Percentiles rank a stretch among this genome's conserved stretches.
These are phyloP conservation scores for Tuber melanosporum DNA, from an alignment of 495 filamentous ascomycete species.

Conservation along the genomic window DNA sequence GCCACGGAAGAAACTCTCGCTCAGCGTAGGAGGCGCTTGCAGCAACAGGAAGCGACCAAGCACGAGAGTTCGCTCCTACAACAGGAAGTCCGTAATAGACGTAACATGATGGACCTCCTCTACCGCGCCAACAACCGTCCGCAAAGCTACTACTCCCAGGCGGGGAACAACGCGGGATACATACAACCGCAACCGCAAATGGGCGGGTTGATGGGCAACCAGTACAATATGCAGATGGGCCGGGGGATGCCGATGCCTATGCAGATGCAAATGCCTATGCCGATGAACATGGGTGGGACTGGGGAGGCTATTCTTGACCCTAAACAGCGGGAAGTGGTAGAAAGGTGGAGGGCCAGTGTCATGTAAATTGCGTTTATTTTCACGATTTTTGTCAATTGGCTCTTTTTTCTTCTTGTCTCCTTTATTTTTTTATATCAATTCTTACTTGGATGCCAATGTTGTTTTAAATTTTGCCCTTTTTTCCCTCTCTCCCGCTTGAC, in stretches of 20 bases:
- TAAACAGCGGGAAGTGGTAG: conserved; percentile 69
- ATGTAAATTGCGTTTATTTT: conserved; percentile 41
- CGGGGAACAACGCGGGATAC: conserved; percentile 25
- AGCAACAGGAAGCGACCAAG: conserved; percentile 46
- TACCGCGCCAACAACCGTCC: conserved; percentile 43
- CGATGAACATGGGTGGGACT: conserved; percentile 42
- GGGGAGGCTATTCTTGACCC: conserved; percentile 44
- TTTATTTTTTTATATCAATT: not conserved
- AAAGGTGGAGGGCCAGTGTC: conserved; percentile 84
- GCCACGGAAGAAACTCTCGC: conserved; percentile 82
- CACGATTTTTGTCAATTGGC: not conserved
- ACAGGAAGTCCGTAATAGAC: conserved; percentile 45
- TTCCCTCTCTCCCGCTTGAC: not conserved
- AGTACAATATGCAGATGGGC: conserved; percentile 32
- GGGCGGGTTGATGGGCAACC: conserved; percentile 33
- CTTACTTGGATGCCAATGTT: not conserved
- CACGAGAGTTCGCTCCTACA: conserved; percentile 39
- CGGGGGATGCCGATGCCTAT: conserved; percentile 25
- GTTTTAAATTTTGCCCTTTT: not conserved
- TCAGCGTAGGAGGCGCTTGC: conserved; percentile 73
- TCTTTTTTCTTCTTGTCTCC: not conserved
- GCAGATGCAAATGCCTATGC: conserved; percentile 30
- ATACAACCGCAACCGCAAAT: conserved; percentile 27
- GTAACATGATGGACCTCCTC: conserved; percentile 67
- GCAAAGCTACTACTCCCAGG: conserved; percentile 47